Conservation (phyloP, 2,329 filamentous ascomycete species). For the Curvularia sp. region DNA sequence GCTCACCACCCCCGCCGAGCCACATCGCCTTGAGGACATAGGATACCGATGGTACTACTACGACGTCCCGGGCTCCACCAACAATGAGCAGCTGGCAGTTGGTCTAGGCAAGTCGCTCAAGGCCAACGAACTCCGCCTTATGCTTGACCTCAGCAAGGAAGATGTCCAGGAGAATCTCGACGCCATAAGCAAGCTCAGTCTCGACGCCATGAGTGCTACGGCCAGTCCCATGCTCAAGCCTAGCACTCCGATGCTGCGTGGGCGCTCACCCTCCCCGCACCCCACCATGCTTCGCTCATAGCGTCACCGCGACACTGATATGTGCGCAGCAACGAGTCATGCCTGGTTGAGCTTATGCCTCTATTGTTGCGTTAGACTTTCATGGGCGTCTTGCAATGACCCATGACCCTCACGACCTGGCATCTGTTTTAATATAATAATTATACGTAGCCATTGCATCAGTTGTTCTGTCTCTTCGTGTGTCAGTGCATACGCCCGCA, state of each 20-base stretch:
- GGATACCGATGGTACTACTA: slow-evolving; percentile 46
- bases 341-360: background rate
- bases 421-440: slow-evolving; percentile 4
- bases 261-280: slow-evolving; percentile 45
- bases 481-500: background rate
- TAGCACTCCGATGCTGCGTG: slow-evolving; percentile 46
- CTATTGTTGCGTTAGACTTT: background rate
- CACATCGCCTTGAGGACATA: slow-evolving; percentile 44
- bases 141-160: slow-evolving; percentile 48
- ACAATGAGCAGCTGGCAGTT: slow-evolving; percentile 48
- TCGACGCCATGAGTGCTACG: slow-evolving; percentile 47
- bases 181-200: slow-evolving; percentile 48
- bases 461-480: background rate
- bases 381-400: background rate
- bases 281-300: slow-evolving; percentile 34
- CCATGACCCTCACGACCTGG: background rate
- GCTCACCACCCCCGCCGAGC: slow-evolving; percentile 44
- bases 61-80: slow-evolving; percentile 35
- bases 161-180: slow-evolving; percentile 48
- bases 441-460: background rate
- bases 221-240: slow-evolving; percentile 48
- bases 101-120: slow-evolving; percentile 45
- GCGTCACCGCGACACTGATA: background rate
- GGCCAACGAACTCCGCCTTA: slow-evolving; percentile 47
- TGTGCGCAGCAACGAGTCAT: background rate